A percentile compares a stretch with the other conserved stretches of the same genome.
These are phyloP conservation scores for Dalbergia cultrata DNA, from an alignment of 306 rosid genomes.

Conservation along the genomic window DNA sequence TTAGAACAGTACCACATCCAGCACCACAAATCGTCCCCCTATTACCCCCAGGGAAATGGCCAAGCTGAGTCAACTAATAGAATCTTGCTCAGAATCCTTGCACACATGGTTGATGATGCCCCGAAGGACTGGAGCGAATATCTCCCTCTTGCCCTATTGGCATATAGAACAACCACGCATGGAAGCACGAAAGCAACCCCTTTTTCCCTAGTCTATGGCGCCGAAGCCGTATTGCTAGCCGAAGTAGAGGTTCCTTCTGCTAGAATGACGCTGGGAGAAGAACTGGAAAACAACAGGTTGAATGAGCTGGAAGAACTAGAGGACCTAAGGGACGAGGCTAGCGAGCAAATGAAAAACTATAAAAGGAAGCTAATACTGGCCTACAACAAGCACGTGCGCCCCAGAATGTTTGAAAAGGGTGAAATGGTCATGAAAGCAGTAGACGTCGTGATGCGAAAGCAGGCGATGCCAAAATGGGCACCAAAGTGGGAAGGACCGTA, in stretches of 20 bases:
- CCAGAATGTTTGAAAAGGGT: background rate
- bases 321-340: background rate
- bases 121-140: background rate
- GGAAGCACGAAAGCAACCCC: background rate
- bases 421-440: no score
- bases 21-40: background rate
- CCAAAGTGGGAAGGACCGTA: no score
- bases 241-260: background rate
- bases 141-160: background rate
- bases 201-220: background rate
- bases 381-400: background rate
- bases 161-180: background rate
- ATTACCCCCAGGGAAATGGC: background rate
- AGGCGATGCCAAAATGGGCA: no score
- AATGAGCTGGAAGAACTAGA: background rate
- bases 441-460: no score
- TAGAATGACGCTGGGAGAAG: background rate
- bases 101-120: background rate
- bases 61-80: background rate
- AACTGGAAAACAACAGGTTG: background rate
- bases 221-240: background rate
- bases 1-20: no score
- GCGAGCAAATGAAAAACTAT: rapidly evolving
- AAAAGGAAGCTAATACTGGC: background rate
- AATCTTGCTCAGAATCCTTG: no score